Evolutionary conservation across 2,329 filamentous ascomycete genomes (phyloP).

Genomic region (Colletotrichum tropicale): DNA sequence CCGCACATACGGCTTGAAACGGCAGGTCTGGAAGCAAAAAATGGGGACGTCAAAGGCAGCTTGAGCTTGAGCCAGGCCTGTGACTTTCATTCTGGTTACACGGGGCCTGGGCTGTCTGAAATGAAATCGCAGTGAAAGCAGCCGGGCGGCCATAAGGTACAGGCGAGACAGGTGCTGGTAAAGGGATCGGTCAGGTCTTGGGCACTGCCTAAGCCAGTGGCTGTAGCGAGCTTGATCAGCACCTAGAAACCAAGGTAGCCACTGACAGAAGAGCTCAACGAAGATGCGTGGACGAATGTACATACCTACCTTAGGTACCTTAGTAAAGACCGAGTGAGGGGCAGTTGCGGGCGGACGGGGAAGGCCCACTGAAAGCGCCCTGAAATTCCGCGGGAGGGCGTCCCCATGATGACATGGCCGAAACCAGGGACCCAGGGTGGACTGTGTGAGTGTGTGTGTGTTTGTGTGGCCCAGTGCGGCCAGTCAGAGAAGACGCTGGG

Average conservation of each 20-base stretch:
- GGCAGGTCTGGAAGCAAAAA: neutral
- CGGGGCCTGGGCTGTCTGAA: neutral
- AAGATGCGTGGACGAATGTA: neutral
- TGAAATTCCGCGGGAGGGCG: slow-evolving; percentile 18
- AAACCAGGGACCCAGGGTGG: slow-evolving; percentile 16
- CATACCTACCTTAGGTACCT: too few species aligned
- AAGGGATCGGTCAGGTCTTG: slow-evolving; percentile 1
- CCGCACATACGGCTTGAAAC: neutral
- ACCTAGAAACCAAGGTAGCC: slow-evolving; percentile 2
- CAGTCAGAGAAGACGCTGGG: slow-evolving; percentile 7
- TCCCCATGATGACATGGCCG: slow-evolving; percentile 20
- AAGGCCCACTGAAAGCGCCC: slow-evolving; percentile 21
- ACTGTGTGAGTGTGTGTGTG: neutral
- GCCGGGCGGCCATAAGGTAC: neutral
- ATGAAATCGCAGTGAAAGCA: neutral
- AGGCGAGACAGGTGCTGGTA: neutral
- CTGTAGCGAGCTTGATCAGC: slow-evolving; percentile 6
- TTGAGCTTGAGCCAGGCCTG: neutral
- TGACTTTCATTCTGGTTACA: neutral
- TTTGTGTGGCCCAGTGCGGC: neutral
- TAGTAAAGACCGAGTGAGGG: neutral
- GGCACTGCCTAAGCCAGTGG: neutral
- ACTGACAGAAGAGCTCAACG: slow-evolving; percentile 1
- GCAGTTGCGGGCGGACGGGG: slow-evolving; percentile 17
- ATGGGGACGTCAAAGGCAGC: neutral